Evolutionary conservation across 805 yeast genomes (phyloP), one percentile per base, ranked within the genome.

Genomic region (Ogataea minuta): DNA sequence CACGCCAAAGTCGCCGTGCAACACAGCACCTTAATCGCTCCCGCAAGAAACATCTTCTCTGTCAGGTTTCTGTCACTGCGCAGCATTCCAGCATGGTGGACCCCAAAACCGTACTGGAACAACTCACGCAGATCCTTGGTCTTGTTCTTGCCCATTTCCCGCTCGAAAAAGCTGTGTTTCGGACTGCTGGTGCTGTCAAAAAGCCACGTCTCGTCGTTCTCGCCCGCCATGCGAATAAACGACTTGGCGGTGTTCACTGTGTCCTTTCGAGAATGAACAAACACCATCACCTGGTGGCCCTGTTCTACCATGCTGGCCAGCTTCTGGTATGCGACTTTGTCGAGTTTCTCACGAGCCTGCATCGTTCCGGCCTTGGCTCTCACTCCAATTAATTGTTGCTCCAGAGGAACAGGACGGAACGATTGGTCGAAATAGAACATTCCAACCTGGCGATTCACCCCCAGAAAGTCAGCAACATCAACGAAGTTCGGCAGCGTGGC

Each of bases 1-100:
- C 99, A 93, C 0, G 99, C 99, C 43, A 93, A 74, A 0, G 99
- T 93, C 0, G 99, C 95, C 2, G 99, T 93, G 72, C 96, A 89
- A 54, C 95, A 84, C 12, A 93, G 66, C 0, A 93, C 98, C 44
- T 82, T 85, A 46, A 93, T 83, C 0, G 89, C 84, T 28, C 99
- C 98, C 21, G 71, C 67, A 21, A 81, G 70, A 58, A 93, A 93
- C 83, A 91, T 76, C 56, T 81, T 82, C 54, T 95, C 99, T 0
- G 95, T 83, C 36, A 89, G 57, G 54, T 89, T 90, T 55, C 99
- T 76, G 56, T 93, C 99, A 0, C 89, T 66, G 47, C 99, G 71
- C 19, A 88, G 67, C 95, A 93, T 82, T 53, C 99, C 99, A 0
- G 99, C 99, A 66, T 93, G 98, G 62, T 93, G 99, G 3, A 85